These are phyloP conservation scores for Aphanomyces stellatus DNA, from an alignment of 352 stramenopile species.

Conservation along the genomic window DNA sequence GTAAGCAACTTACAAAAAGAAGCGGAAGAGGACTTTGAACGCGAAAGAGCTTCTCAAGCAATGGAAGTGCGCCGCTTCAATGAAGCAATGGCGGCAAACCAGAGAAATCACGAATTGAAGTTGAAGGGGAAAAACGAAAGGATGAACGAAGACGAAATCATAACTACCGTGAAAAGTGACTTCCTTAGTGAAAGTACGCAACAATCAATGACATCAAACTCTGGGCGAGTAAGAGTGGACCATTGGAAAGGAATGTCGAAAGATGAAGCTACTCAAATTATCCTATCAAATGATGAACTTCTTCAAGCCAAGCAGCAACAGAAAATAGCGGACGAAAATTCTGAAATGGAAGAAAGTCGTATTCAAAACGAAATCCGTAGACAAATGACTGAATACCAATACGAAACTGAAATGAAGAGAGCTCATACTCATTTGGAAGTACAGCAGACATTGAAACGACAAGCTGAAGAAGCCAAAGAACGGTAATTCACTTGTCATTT, in stretches of 20 bases:
- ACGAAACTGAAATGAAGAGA: conserved; percentile 38
- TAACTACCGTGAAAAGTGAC: conserved; percentile 46
- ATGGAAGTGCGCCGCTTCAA: conserved; percentile 27
- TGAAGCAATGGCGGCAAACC: conserved; percentile 28
- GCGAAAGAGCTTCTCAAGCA: conserved; percentile 42
- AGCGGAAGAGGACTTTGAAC: conserved; percentile 38
- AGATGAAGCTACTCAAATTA: conserved; percentile 43
- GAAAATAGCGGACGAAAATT: conserved; percentile 27
- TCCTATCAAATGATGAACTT: conserved; percentile 52
- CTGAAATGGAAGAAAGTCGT: conserved; percentile 31
- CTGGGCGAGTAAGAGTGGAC: conserved; percentile 57
- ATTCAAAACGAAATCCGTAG: conserved; percentile 36
- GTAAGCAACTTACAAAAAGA: conserved; percentile 25
- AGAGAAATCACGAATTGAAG: conserved; percentile 46
- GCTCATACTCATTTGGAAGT: conserved; percentile 47
- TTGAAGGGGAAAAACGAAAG: conserved; percentile 34
- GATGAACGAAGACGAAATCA: conserved; percentile 44
- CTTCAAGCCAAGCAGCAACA: conserved; percentile 40
- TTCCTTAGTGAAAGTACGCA: conserved; percentile 63
- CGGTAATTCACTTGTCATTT: conserved; percentile 18
- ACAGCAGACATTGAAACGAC: conserved; percentile 33
- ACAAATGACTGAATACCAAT: conserved; percentile 40
- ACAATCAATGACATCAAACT: conserved; percentile 32
- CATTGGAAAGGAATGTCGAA: conserved; percentile 69
- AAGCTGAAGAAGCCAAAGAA: conserved; percentile 40